Conservation (phyloP, 495 filamentous ascomycete genomes). For the Aspergillus campestris region DNA sequence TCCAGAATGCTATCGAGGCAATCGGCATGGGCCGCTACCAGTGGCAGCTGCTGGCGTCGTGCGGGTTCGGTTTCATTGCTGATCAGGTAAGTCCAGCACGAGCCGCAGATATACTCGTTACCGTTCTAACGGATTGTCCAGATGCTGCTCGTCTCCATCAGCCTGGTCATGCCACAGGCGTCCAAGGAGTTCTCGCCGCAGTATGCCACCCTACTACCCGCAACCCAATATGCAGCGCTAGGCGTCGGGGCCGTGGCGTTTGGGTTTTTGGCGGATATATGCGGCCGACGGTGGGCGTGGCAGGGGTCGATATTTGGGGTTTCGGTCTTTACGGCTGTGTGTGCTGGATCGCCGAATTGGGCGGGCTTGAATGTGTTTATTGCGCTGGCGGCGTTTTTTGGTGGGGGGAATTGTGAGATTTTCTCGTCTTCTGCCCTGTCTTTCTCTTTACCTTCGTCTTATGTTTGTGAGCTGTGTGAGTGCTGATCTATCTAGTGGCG, state of each 20-base stretch:
- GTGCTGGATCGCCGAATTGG: constrained; percentile 1
- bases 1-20: constrained; percentile 4
- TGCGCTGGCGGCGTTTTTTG: neutral
- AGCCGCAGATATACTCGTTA: too few species aligned
- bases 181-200: neutral
- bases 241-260: neutral
- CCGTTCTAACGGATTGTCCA: too few species aligned
- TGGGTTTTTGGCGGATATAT: neutral
- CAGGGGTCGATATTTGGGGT: constrained; percentile 3
- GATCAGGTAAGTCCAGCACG: constrained; percentile 9
- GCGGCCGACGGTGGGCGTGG: constrained; percentile 2
- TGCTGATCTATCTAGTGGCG: too few species aligned
- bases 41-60: constrained; percentile 1
- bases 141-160: constrained; percentile 4
- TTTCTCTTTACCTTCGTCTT: neutral
- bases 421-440: too few species aligned
- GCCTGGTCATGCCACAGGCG: constrained; percentile 3
- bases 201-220: constrained; percentile 2
- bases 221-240: neutral
- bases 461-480: neutral
- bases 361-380: neutral
- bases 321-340: constrained; percentile 1
- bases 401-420: constrained; percentile 6
- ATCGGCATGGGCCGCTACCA: constrained; percentile 7
- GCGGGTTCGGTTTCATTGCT: constrained; percentile 5